phyloP scores from a whole-genome alignment of 306 rosid species.

The Pyrus communis region DNA sequence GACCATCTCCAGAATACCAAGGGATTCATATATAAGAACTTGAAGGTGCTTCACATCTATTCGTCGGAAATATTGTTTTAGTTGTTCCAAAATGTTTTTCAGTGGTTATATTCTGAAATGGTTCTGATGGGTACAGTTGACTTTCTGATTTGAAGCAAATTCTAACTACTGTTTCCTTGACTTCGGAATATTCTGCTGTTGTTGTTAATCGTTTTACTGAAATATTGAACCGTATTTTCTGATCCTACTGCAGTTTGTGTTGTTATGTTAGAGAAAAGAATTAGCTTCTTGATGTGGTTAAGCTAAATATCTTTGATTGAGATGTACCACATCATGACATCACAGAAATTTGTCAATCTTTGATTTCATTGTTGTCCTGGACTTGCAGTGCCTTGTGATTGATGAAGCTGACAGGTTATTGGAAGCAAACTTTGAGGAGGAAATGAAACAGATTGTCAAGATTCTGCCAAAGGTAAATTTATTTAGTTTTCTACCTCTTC shows the following conservation, averaged over 20 bases:
- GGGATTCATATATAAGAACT: conserved; percentile 63
- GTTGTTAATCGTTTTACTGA: neutral
- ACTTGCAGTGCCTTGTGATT: conserved; percentile 72
- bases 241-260: neutral
- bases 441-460: conserved; percentile 81
- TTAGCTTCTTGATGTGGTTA: neutral
- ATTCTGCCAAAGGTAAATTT: conserved; percentile 70
- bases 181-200: neutral
- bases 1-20: conserved; percentile 89
- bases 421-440: conserved; percentile 95
- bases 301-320: neutral
- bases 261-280: neutral
- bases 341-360: neutral
- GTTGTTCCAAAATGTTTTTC: neutral
- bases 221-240: neutral
- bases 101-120: neutral
- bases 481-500: neutral
- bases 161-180: neutral
- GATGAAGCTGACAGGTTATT: conserved; percentile 98
- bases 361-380: neutral
- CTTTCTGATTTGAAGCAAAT: neutral
- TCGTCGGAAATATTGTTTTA: neutral
- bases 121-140: neutral
- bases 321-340: neutral
- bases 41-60: conserved; percentile 42